phyloP scores from a whole-genome alignment of 805 yeast genomes.

The Metschnikowia corniflorae region DNA sequence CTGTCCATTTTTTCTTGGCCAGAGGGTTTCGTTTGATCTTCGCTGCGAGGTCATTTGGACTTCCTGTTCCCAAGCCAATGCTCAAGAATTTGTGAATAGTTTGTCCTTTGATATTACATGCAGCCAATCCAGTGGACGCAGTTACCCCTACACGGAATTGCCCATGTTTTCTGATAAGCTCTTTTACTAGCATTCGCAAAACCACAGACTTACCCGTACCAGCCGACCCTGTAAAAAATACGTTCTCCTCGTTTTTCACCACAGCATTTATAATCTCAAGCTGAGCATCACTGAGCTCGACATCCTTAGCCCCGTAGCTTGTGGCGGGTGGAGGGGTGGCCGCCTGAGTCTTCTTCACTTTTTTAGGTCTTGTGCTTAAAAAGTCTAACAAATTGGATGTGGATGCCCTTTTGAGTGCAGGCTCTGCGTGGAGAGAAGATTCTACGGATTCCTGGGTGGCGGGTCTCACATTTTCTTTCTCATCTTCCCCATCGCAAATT shows the following conservation, averaged over 20 bases:
- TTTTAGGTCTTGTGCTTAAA: conserved; percentile 23
- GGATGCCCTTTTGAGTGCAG: conserved; percentile 21
- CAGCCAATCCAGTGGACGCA: conserved; percentile 83
- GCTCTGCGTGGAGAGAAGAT: conserved; percentile 9
- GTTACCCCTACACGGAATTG: conserved; percentile 59
- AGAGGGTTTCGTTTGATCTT: conserved; percentile 53
- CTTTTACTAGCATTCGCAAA: conserved; percentile 59
- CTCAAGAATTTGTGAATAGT: conserved; percentile 78
- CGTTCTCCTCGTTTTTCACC: conserved; percentile 54
- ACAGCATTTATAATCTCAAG: conserved; percentile 47
- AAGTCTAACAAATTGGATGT: conserved; percentile 18
- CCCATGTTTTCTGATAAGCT: conserved; percentile 44
- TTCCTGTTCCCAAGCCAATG: conserved; percentile 66
- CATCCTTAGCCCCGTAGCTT: not conserved
- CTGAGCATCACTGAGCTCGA: conserved; percentile 41
- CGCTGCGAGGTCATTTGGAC: conserved; percentile 41
- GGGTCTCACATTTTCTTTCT: conserved; percentile 13
- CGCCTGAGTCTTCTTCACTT: conserved; percentile 13
- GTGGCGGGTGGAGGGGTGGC: conserved; percentile 1
- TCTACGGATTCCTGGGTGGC: not conserved
- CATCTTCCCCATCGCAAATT: conserved; percentile 9
- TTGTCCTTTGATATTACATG: conserved; percentile 75
- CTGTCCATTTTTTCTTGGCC: conserved; percentile 52
- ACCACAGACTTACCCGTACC: conserved; percentile 97
- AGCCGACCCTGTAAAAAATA: conserved; percentile 96